These are phyloP conservation scores for Sordaria brevicollis DNA, from an alignment of 495 filamentous ascomycete genomes.

Conservation along the genomic window DNA sequence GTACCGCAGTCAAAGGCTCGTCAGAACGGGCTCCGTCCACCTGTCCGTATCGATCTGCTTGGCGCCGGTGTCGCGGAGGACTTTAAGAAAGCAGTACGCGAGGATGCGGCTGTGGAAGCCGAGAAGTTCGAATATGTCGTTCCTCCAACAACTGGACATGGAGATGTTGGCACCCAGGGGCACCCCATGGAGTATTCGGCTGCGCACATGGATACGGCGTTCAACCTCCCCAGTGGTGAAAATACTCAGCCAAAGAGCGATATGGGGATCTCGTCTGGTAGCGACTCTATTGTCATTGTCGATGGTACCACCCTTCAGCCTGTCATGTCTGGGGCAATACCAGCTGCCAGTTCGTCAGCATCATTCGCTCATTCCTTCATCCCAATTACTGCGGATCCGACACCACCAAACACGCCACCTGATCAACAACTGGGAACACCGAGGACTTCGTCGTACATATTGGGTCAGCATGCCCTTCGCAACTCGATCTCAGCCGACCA, in stretches of 20 bases:
- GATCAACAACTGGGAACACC: slow-evolving; percentile 30
- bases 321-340: slow-evolving; percentile 37
- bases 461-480: slow-evolving; percentile 31
- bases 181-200: slow-evolving; percentile 27
- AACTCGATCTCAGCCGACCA: slow-evolving; percentile 20
- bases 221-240: slow-evolving; percentile 2
- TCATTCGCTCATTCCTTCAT: slow-evolving; percentile 39
- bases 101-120: slow-evolving; percentile 39
- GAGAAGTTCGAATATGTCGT: slow-evolving; percentile 15
- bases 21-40: slow-evolving; percentile 29
- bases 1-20: slow-evolving; percentile 41
- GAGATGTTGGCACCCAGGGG: not conserved
- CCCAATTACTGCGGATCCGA: slow-evolving; percentile 32
- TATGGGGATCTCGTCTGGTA: slow-evolving; percentile 58
- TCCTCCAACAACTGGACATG: slow-evolving; percentile 3
- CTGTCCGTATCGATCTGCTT: slow-evolving; percentile 61
- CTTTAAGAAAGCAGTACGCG: slow-evolving; percentile 54
- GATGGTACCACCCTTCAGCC: slow-evolving; percentile 50
- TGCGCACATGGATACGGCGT: slow-evolving; percentile 26
- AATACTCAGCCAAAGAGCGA: slow-evolving; percentile 30
- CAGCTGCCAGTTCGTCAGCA: slow-evolving; percentile 33
- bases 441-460: slow-evolving; percentile 40
- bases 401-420: slow-evolving; percentile 45
- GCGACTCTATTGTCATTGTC: slow-evolving; percentile 80
- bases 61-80: slow-evolving; percentile 68